phyloP scores from a whole-genome alignment of 2,329 filamentous ascomycete species.

The Ophiostoma ulmi region DNA sequence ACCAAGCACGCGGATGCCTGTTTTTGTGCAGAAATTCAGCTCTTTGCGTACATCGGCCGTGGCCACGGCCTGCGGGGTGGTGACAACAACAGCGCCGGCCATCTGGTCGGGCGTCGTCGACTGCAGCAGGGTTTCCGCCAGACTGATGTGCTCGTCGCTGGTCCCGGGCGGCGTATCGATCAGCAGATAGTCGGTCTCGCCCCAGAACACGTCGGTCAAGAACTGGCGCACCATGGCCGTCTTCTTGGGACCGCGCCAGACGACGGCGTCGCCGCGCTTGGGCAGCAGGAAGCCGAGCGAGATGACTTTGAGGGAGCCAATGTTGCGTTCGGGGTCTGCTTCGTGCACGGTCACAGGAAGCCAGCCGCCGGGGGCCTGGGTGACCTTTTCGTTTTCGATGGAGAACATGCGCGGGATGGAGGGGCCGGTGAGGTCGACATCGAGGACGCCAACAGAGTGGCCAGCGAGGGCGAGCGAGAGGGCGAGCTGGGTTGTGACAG shows the following conservation, averaged over 20 bases:
- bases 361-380: slow-evolving; percentile 88
- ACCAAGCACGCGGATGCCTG: slow-evolving; percentile 70
- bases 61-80: slow-evolving; percentile 89
- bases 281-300: slow-evolving; percentile 86
- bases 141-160: slow-evolving; percentile 92
- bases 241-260: slow-evolving; percentile 97
- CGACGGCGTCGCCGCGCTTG: slow-evolving; percentile 80
- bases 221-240: slow-evolving; percentile 99
- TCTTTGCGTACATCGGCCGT: slow-evolving; percentile 93
- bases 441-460: slow-evolving; percentile 86
- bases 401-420: slow-evolving; percentile 94
- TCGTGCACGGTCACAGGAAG: slow-evolving; percentile 79
- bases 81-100: slow-evolving; percentile 86
- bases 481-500: slow-evolving; percentile 92
- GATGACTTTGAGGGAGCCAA: slow-evolving; percentile 74
- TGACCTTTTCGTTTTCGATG: slow-evolving; percentile 83
- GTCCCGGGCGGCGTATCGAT: slow-evolving; percentile 96
- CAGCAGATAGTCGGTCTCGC: slow-evolving; percentile 79
- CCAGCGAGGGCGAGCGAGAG: slow-evolving; percentile 81
- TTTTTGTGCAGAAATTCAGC: slow-evolving; percentile 87
- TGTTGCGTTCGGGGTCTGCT: slow-evolving; percentile 44
- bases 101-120: slow-evolving; percentile 62
- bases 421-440: slow-evolving; percentile 92
- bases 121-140: slow-evolving; percentile 76
- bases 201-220: slow-evolving; percentile 84